These are phyloP conservation scores for Erodium chrysanthum DNA, from an alignment of 441 rosid species.

Conservation along the genomic window DNA sequence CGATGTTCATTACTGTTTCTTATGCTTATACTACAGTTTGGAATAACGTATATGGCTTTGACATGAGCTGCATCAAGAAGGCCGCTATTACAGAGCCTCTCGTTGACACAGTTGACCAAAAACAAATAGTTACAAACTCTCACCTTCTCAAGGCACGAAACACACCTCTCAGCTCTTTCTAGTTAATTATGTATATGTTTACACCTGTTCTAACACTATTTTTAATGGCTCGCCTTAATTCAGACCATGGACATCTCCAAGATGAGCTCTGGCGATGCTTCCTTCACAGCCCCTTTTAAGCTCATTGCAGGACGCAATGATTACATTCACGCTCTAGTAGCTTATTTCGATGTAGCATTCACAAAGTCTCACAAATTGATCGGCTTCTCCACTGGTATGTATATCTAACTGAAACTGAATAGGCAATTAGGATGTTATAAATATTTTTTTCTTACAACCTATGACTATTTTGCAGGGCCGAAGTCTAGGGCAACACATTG, in stretches of 20 bases:
- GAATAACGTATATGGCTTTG: constrained; percentile 88
- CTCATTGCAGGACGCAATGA: constrained; percentile 87
- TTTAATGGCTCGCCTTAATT: constrained; percentile 9
- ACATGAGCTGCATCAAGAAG: constrained; percentile 98
- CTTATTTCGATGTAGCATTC: constrained; percentile 88
- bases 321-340: constrained; percentile 91
- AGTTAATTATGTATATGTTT: neutral
- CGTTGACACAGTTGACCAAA: constrained; percentile 85
- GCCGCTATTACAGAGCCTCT: constrained; percentile 94
- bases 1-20: constrained; percentile 1
- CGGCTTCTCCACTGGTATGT: constrained; percentile 89
- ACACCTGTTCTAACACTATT: neutral
- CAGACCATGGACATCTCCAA: constrained; percentile 96
- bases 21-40: constrained; percentile 43
- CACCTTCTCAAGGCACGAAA: constrained; percentile 63
- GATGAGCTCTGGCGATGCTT: constrained; percentile 87
- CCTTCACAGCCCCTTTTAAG: constrained; percentile 89
- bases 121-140: constrained; percentile 77
- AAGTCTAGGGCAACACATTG: constrained; percentile 77
- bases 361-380: constrained; percentile 82
- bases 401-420: too few relatives aligned
- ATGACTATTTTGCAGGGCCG: constrained; percentile 33
- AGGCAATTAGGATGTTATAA: too few relatives aligned
- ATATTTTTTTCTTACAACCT: constrained; percentile 7
- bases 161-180: neutral